phyloP scores from a whole-genome alignment of 2,329 filamentous ascomycete species.

The Dactylonectria estremocensis region DNA sequence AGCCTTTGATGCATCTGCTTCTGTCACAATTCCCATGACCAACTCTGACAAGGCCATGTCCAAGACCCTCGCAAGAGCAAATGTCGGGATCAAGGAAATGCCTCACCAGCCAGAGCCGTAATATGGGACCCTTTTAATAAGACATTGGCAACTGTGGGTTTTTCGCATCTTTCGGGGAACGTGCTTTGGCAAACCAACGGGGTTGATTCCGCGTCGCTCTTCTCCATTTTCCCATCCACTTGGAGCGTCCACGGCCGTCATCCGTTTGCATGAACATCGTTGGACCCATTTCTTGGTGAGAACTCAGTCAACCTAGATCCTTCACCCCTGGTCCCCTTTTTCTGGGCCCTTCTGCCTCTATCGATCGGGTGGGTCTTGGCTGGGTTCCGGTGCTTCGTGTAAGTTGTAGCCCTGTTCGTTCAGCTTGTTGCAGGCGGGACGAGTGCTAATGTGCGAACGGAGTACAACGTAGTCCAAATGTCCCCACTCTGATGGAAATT shows the following conservation, averaged over 20 bases:
- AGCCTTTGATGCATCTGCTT: not conserved
- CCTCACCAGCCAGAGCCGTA: conserved; percentile 34
- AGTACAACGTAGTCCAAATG: not conserved
- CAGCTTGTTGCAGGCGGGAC: conserved; percentile 6
- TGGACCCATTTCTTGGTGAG: conserved; percentile 23
- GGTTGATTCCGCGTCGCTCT: conserved; percentile 20
- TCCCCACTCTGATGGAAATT: conserved; percentile 23
- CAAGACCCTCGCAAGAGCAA: conserved; percentile 33
- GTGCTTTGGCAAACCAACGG: conserved; percentile 16
- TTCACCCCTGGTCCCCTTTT: conserved; percentile 6
- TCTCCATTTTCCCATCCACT: conserved; percentile 9
- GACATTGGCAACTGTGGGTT: conserved; percentile 11
- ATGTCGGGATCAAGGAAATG: conserved; percentile 40
- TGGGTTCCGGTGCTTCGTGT: conserved; percentile 4
- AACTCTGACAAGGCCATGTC: conserved; percentile 11
- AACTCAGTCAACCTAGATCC: conserved; percentile 26
- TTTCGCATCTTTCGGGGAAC: conserved; percentile 11
- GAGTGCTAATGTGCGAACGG: no score
- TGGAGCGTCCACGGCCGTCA: not conserved
- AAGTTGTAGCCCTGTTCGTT: conserved; percentile 4
- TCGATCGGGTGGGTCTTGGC: not conserved
- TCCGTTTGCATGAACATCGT: conserved; percentile 26
- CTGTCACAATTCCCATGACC: conserved; percentile 21
- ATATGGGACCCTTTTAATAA: conserved; percentile 20
- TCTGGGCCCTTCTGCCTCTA: conserved; percentile 19